Conservation (phyloP, 1,284 basidiomycete species). For the Golubevia pallescens region DNA sequence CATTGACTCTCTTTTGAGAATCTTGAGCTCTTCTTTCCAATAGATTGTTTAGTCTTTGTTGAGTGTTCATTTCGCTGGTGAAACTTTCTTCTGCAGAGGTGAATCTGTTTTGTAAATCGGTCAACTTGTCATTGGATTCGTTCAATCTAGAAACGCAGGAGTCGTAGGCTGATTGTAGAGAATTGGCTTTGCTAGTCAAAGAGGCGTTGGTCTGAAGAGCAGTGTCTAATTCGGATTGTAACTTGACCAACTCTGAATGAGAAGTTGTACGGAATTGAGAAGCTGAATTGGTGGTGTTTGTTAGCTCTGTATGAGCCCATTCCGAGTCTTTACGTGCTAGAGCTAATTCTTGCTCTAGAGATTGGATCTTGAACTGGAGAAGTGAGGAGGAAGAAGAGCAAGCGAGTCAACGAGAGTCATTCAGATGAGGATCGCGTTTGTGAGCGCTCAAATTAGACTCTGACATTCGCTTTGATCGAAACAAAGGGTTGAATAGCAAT, state of each 20-base stretch:
- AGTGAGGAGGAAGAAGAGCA: background rate
- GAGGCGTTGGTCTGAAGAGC: constrained; percentile 73
- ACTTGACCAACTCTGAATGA: constrained; percentile 74
- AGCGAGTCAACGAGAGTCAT: background rate
- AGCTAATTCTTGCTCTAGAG: constrained; percentile 77
- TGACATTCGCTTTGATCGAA: background rate
- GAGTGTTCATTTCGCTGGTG: constrained; percentile 74
- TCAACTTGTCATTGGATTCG: constrained; percentile 74
- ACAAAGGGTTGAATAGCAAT: background rate
- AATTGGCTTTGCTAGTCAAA: constrained; percentile 72
- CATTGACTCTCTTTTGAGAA: constrained; percentile 76
- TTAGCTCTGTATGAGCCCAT: constrained; percentile 66
- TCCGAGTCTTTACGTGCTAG: constrained; percentile 76
- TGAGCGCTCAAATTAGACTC: background rate
- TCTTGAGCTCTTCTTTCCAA: constrained; percentile 83
- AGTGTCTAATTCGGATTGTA: constrained; percentile 77
- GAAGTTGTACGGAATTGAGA: constrained; percentile 32
- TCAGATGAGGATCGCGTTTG: background rate
- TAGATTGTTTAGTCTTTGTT: constrained; percentile 76
- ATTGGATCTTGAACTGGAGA: constrained; percentile 77
- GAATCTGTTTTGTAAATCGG: constrained; percentile 75
- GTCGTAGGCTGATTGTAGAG: constrained; percentile 74
- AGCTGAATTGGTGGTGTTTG: constrained; percentile 30
- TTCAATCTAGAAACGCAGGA: constrained; percentile 74
- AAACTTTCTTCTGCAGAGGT: constrained; percentile 81